Percentiles rank a stretch among this genome's conserved stretches.
These are phyloP conservation scores for Trametes cingulata DNA, from an alignment of 768 basidiomycete species.

Conservation along the genomic window DNA sequence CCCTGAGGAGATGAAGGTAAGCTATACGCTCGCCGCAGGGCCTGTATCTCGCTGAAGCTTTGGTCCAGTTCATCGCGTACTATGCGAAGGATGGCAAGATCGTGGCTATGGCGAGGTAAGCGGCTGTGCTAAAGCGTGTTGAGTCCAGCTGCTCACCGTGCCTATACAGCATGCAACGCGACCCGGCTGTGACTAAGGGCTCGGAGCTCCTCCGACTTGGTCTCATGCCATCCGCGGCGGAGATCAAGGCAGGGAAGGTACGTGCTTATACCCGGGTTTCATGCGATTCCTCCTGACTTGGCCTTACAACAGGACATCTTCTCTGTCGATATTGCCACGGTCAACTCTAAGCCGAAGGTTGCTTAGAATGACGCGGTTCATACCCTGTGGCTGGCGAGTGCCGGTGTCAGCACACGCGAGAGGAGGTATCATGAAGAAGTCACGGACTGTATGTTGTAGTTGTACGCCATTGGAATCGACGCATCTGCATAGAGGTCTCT, in stretches of 20 bases:
- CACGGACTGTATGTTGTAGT: not conserved
- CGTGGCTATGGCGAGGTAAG: slow-evolving; percentile 66
- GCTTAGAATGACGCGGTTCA: not conserved
- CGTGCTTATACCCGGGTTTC: not conserved
- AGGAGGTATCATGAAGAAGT: not conserved
- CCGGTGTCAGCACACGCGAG: not conserved
- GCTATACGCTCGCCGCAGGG: not conserved
- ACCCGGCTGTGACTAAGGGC: slow-evolving; percentile 77
- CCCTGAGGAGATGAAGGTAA: slow-evolving; percentile 74
- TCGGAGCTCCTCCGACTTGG: slow-evolving; percentile 77
- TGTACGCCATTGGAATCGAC: not conserved
- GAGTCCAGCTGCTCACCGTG: no score
- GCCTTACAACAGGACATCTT: not conserved
- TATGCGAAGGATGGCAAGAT: slow-evolving; percentile 67
- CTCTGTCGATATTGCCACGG: slow-evolving; percentile 5
- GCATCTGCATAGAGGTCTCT: no score
- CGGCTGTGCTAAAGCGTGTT: not conserved
- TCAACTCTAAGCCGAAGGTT: not conserved
- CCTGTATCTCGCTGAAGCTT: not conserved
- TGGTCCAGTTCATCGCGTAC: slow-evolving; percentile 71
- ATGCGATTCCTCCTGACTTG: not conserved
- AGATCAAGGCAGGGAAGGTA: slow-evolving; percentile 76
- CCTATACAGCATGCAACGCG: slow-evolving; percentile 67
- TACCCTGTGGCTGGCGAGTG: not conserved
- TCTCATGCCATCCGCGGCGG: slow-evolving; percentile 76